A percentile compares a stretch with the other conserved stretches of the same genome.
These are phyloP conservation scores for Solanum appendiculatum DNA, from an alignment of 257 asterid species.

Conservation along the genomic window DNA sequence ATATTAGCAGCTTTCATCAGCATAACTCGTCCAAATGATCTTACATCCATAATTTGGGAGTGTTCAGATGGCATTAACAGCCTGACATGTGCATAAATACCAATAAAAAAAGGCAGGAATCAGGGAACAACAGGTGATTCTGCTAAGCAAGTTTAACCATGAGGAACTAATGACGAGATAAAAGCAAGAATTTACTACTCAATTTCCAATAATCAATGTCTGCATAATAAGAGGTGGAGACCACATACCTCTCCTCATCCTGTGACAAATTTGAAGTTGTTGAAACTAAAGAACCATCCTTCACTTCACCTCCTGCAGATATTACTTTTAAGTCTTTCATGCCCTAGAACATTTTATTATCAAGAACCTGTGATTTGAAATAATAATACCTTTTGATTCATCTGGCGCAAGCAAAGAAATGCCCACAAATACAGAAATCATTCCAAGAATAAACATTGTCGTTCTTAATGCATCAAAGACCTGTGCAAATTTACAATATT, in stretches of 20 bases:
- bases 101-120: neutral
- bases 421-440: conserved; percentile 88
- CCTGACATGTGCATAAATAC: conserved; percentile 25
- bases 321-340: conserved; percentile 7
- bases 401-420: conserved; percentile 95
- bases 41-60: conserved; percentile 54
- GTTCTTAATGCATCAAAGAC: conserved; percentile 82
- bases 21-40: conserved; percentile 41
- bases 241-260: conserved; percentile 60
- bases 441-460: conserved; percentile 86
- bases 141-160: neutral
- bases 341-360: neutral
- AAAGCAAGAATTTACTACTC: neutral
- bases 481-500: conserved; percentile 28
- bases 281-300: conserved; percentile 51
- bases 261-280: conserved; percentile 34
- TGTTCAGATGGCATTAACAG: conserved; percentile 40
- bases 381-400: conserved; percentile 66
- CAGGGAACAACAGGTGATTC: neutral
- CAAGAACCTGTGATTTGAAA: neutral
- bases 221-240: neutral
- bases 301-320: conserved; percentile 57
- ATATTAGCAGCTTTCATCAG: conserved; percentile 40
- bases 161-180: neutral
- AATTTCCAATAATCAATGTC: neutral